Percentiles rank a stretch among this genome's conserved stretches.
phyloP scores from a whole-genome alignment of 176 grass and related monocot species.

The Eleusine indica region DNA sequence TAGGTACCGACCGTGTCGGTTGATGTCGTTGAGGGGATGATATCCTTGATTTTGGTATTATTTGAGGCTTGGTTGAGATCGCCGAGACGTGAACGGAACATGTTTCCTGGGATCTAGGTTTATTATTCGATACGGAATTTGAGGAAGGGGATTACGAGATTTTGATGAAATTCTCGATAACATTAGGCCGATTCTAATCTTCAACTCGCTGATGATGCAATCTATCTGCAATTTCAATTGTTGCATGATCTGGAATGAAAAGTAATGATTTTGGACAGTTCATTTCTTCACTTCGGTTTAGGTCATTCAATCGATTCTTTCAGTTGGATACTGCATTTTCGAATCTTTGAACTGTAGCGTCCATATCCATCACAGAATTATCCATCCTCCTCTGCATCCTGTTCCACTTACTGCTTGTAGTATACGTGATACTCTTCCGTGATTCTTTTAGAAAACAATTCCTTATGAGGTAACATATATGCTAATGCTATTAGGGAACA shows the following conservation, averaged over 20 bases:
- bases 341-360: background rate
- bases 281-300: background rate
- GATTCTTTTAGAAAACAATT: too few relatives aligned
- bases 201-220: background rate
- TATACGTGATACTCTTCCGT: too few relatives aligned
- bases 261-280: background rate
- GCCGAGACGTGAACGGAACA: background rate
- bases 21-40: background rate
- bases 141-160: background rate
- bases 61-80: background rate
- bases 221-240: background rate
- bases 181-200: background rate
- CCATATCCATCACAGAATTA: background rate
- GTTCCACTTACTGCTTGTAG: too few relatives aligned
- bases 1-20: background rate
- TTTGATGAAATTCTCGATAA: background rate
- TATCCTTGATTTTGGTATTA: background rate
- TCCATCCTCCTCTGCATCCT: background rate
- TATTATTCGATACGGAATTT: background rate
- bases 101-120: background rate
- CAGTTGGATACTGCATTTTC: background rate
- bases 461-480: too few relatives aligned
- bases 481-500: slow-evolving; percentile 15
- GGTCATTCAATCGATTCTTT: background rate
- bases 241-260: background rate